These are phyloP conservation scores for Aphanomyces euteiches DNA, from an alignment of 352 stramenopile species.

Conservation along the genomic window DNA sequence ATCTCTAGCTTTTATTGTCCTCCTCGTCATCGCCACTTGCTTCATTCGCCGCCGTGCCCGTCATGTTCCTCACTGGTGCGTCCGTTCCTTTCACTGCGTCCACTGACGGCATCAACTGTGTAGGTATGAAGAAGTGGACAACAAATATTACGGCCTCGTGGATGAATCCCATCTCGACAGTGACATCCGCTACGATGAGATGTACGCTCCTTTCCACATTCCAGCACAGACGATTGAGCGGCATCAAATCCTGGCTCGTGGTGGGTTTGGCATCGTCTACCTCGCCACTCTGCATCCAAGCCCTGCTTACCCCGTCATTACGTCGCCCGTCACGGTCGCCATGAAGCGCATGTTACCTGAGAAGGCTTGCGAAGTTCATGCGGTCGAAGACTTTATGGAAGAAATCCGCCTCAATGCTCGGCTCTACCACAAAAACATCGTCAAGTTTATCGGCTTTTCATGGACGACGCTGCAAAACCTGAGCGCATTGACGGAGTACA, in stretches of 20 bases:
- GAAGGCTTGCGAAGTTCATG: slow-evolving; percentile 16
- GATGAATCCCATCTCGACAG: slow-evolving; percentile 41
- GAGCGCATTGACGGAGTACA: slow-evolving; percentile 97
- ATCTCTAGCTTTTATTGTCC: neutral
- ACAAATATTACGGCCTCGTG: slow-evolving; percentile 35
- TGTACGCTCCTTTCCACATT: slow-evolving; percentile 72
- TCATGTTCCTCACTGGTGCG: neutral
- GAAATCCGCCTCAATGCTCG: slow-evolving; percentile 53
- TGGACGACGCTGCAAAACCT: slow-evolving; percentile 70
- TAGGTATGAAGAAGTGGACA: slow-evolving; percentile 10
- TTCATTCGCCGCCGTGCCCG: slow-evolving; percentile 10
- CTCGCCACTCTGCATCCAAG: slow-evolving; percentile 51
- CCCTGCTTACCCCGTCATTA: slow-evolving; percentile 2
- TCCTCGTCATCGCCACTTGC: neutral
- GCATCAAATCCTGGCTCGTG: slow-evolving; percentile 61
- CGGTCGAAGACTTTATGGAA: slow-evolving; percentile 42
- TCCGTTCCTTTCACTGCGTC: neutral
- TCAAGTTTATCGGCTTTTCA: slow-evolving; percentile 57
- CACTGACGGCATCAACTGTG: neutral
- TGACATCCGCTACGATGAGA: slow-evolving; percentile 41
- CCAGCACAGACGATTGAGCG: slow-evolving; percentile 58
- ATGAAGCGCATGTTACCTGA: slow-evolving; percentile 27
- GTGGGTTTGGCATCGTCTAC: slow-evolving; percentile 71
- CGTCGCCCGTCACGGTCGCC: slow-evolving; percentile 4
- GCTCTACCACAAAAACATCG: slow-evolving; percentile 86